Conservation (phyloP, 148 eudicot species). For the Pouteria glomerata region DNA sequence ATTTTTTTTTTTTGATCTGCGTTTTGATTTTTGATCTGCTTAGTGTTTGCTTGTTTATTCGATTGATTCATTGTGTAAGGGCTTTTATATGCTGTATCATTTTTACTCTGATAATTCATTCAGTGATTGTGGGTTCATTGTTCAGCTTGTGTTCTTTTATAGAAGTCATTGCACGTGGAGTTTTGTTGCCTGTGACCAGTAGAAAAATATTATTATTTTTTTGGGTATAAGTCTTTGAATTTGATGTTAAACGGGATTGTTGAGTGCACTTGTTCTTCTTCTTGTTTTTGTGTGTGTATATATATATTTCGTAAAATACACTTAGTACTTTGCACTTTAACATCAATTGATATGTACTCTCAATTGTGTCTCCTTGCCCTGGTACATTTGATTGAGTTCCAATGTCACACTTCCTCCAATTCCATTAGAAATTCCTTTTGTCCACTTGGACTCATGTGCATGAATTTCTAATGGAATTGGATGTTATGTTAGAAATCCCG, state of each 20-base stretch:
- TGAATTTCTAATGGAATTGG: too few species aligned
- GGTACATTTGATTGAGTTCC: too few species aligned
- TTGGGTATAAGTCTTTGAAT: background rate
- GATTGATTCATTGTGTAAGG: background rate
- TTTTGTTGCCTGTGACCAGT: background rate
- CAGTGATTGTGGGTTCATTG: background rate
- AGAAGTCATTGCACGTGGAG: background rate
- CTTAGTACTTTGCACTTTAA: too few species aligned
- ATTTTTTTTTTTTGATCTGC: background rate
- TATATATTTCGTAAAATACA: too few species aligned
- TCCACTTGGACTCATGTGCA: too few species aligned
- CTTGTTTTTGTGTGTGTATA: too few species aligned
- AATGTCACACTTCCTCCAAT: too few species aligned
- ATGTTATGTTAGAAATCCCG: too few species aligned
- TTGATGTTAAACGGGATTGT: background rate
- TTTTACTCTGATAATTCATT: background rate
- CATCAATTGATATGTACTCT: too few species aligned
- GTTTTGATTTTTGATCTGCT: background rate
- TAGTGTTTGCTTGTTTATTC: background rate
- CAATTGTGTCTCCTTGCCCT: too few species aligned
- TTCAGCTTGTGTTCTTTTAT: background rate
- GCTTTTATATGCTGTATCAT: background rate
- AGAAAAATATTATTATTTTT: background rate
- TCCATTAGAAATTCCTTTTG: too few species aligned
- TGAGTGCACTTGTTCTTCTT: background rate